Evolutionary conservation across 371 early-diverging fungal genomes (phyloP), one percentile per base, ranked within the genome.

Genomic region (Circinella umbellata): DNA sequence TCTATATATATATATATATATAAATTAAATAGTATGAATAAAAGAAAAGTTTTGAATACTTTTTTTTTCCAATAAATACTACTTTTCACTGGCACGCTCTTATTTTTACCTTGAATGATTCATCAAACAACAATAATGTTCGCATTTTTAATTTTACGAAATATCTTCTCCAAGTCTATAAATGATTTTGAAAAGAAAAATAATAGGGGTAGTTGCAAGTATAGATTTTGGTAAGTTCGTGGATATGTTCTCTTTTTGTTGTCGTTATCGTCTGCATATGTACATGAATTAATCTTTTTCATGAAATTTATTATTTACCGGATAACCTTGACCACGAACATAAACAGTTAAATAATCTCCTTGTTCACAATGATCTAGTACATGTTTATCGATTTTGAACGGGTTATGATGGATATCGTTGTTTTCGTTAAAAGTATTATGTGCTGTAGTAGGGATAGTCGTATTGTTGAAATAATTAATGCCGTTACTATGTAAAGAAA

Each of bases 331-430:
- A 14, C 76, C 69, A 59, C 73, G 71, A 11, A 76, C 76, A 53
- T 76, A 76, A 20, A 78, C 60, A 14, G 76, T 78, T 42, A 76
- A 51, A 54, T 74, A 74, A 42, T 76, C 79, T 2, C 79, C 76
- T 46, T 62, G 66, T 63, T 63, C 36, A 36, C 76, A 78, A 53
- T 67, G 47, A 20, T 54, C 14, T 7, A 70, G 18, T 51, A 51
- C 15, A 15, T 17, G 4, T 51, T n/a, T 51, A n/a, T n/a, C n/a
- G 14, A n/a, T 51, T 13, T 51, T 15, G 7, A n/a, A 1, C 15
- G 14, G 1, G 15, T 13, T n/a, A 9, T 47, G 9, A 15, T 37
- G 37, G 42, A 14, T 7, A 42, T 35, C 60, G 36, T 35, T 20
- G 60, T 35, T 9, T 36, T 42, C 4, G 64, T 49, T 11, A 48